Percentiles rank a stretch among this genome's conserved stretches.
phyloP scores from a whole-genome alignment of 2,329 filamentous ascomycete genomes.

The Ophiostoma tasmaniense region DNA sequence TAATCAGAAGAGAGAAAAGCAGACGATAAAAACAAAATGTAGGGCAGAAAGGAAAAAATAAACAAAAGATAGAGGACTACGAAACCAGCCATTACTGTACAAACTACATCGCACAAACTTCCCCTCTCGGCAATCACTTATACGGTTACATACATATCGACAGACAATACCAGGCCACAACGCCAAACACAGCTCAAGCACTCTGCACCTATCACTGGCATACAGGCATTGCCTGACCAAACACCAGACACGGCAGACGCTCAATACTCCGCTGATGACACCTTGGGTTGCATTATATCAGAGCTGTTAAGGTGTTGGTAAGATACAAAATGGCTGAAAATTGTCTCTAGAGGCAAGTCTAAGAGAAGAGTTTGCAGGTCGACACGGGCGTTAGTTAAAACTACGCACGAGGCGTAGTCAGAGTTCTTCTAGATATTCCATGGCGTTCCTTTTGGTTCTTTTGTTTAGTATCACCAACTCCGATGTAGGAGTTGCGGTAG shows the following conservation, averaged over 20 bases:
- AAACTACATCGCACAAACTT: background rate
- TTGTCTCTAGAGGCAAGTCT: background rate
- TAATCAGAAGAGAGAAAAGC: background rate
- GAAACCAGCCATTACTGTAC: background rate
- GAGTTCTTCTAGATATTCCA: background rate
- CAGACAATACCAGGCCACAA: background rate
- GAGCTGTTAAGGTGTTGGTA: slow-evolving; percentile 10
- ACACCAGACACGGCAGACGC: slow-evolving; percentile 2
- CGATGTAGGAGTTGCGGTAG: background rate
- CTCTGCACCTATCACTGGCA: slow-evolving; percentile 12
- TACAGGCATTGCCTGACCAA: background rate
- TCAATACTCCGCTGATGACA: slow-evolving; percentile 7
- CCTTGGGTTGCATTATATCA: slow-evolving; percentile 17
- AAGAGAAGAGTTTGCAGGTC: background rate
- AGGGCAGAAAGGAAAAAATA: background rate
- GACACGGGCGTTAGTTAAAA: background rate
- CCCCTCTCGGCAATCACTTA: slow-evolving; percentile 8
- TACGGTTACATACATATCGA: slow-evolving; percentile 4
- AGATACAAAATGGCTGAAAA: background rate
- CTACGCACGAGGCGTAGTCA: background rate
- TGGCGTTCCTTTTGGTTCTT: background rate
- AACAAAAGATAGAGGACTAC: background rate
- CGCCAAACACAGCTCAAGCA: background rate
- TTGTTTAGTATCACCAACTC: background rate
- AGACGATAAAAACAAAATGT: background rate